These are phyloP conservation scores for Trypethelium eluteriae DNA, from an alignment of 495 filamentous ascomycete species.

Conservation along the genomic window DNA sequence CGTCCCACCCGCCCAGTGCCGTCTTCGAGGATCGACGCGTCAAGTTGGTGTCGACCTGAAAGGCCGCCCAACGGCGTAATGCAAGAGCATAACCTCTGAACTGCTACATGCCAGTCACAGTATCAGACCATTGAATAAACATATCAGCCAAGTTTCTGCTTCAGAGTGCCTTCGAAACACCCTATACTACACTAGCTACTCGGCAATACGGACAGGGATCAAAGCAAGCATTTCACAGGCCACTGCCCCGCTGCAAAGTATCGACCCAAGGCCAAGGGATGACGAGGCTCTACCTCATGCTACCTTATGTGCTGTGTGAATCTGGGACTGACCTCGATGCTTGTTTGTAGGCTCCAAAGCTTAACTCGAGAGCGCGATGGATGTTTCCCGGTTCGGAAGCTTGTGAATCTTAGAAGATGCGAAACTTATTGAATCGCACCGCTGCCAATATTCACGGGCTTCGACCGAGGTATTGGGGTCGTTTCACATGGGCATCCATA, in stretches of 20 bases:
- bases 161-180: too few species aligned
- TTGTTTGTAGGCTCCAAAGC: neutral
- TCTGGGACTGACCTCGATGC: neutral
- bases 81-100: too few species aligned
- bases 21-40: neutral
- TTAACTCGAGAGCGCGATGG: neutral
- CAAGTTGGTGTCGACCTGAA: neutral
- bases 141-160: too few species aligned
- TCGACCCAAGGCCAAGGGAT: too few species aligned
- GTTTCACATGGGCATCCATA: conserved; percentile 4
- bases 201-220: too few species aligned
- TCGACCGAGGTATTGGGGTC: conserved; percentile 2
- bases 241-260: neutral
- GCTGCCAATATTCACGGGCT: neutral
- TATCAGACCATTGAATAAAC: too few species aligned
- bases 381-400: neutral
- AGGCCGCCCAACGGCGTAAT: neutral
- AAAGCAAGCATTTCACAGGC: too few species aligned
- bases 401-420: neutral
- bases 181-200: too few species aligned
- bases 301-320: too few species aligned
- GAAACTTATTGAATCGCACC: neutral
- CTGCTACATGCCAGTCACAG: too few species aligned
- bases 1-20: too few species aligned
- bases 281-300: too few species aligned